These are phyloP conservation scores for Verticillium longisporum DNA, from an alignment of 2,329 filamentous ascomycete genomes.

Conservation along the genomic window DNA sequence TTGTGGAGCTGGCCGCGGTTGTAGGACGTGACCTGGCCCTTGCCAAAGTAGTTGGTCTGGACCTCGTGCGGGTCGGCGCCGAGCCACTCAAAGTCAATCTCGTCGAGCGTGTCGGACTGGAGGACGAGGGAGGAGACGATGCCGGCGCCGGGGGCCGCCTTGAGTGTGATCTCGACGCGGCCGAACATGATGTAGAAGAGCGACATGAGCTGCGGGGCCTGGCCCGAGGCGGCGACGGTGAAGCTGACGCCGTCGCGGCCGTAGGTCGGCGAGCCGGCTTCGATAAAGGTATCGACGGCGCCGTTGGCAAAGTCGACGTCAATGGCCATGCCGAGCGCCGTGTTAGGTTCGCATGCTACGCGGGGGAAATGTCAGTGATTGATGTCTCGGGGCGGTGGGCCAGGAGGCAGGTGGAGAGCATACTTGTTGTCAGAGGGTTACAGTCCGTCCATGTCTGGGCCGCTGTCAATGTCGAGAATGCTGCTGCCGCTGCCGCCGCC, in stretches of 20 bases:
- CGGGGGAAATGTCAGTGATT: conserved; percentile 15
- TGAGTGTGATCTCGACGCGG: conserved; percentile 76
- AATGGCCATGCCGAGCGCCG: conserved; percentile 77
- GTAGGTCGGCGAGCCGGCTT: conserved; percentile 66
- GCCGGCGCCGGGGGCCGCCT: conserved; percentile 78
- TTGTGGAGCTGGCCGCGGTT: conserved; percentile 80
- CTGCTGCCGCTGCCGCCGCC: conserved; percentile 13
- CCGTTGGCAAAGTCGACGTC: conserved; percentile 78
- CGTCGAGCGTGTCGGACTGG: conserved; percentile 85
- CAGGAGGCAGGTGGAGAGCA: background rate
- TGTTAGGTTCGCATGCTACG: conserved; percentile 62
- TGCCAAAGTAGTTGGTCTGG: conserved; percentile 97
- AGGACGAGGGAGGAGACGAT: conserved; percentile 92
- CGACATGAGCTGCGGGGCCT: conserved; percentile 79
- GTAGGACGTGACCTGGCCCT: conserved; percentile 78
- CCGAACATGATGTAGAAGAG: conserved; percentile 99
- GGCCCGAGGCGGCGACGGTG: conserved; percentile 69
- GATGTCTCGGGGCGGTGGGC: background rate
- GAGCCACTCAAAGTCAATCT: conserved; percentile 97
- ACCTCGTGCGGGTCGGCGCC: conserved; percentile 69
- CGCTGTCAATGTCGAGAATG: conserved; percentile 17
- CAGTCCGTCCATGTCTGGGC: conserved; percentile 34
- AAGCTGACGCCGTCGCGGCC: conserved; percentile 71
- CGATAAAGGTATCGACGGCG: conserved; percentile 69
- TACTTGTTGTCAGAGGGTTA: conserved; percentile 28